Conservation (phyloP, 2,329 filamentous ascomycete genomes). For the Monilinia fructigena region DNA sequence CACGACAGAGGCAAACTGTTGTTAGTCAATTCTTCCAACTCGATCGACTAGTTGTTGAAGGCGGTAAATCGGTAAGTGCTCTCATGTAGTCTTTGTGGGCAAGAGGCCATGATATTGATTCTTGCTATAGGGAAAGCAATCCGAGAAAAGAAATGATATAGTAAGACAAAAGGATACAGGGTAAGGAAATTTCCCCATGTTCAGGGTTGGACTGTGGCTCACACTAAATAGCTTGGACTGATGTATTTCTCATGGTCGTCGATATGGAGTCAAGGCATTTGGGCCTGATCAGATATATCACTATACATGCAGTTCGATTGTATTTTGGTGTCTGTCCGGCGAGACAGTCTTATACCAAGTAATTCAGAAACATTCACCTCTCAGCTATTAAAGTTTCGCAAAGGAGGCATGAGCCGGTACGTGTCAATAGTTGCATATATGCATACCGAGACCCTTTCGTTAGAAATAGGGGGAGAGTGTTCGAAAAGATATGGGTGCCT, state of each 20-base stretch:
- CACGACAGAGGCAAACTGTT: conserved; percentile 79
- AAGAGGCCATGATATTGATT: conserved; percentile 22
- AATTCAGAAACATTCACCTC: conserved; percentile 7
- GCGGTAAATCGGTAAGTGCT: conserved; percentile 67
- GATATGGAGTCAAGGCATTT: conserved; percentile 11
- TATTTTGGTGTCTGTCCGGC: conserved; percentile 16
- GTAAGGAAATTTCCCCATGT: conserved; percentile 48
- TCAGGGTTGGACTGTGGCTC: background rate
- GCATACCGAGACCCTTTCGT: background rate
- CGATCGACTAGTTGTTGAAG: conserved; percentile 88
- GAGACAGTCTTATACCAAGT: conserved; percentile 19
- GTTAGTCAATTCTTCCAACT: conserved; percentile 94
- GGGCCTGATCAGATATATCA: conserved; percentile 11
- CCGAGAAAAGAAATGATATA: conserved; percentile 63
- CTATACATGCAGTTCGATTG: conserved; percentile 15
- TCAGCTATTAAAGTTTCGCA: background rate
- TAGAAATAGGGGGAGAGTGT: background rate
- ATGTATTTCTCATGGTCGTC: background rate
- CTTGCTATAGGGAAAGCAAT: conserved; percentile 62
- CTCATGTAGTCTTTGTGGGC: conserved; percentile 12
- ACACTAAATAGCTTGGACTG: conserved; percentile 19
- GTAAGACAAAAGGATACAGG: conserved; percentile 76
- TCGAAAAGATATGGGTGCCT: background rate
- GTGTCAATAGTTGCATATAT: conserved; percentile 4
- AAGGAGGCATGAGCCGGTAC: conserved; percentile 1